phyloP scores from a whole-genome alignment of 306 rosid genomes.

The Dryas drummondii region DNA sequence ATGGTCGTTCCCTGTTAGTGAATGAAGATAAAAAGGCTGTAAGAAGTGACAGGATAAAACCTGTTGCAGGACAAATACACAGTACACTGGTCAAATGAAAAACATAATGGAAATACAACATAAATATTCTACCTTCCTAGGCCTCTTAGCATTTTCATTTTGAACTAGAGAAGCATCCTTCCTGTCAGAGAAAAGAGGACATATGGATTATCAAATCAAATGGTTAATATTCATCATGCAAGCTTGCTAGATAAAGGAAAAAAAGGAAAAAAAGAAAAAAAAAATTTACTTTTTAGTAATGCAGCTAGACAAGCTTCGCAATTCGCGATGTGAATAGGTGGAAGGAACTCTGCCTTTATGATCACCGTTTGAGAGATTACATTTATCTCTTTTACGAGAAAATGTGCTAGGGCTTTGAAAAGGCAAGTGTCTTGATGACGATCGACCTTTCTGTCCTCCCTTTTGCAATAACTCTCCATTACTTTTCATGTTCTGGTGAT shows the following conservation, averaged over 20 bases:
- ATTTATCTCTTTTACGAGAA: slow-evolving; percentile 21
- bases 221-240: slow-evolving; percentile 22
- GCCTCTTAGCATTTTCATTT: slow-evolving; percentile 36
- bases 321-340: slow-evolving; percentile 14
- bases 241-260: neutral
- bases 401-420: slow-evolving; percentile 33
- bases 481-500: slow-evolving; percentile 32
- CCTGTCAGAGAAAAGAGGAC: slow-evolving; percentile 32
- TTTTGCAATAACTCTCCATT: slow-evolving; percentile 31
- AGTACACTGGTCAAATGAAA: neutral
- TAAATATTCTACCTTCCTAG: slow-evolving; percentile 49
- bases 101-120: slow-evolving; percentile 7
- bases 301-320: slow-evolving; percentile 33
- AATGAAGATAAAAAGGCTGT: slow-evolving; percentile 2
- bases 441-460: slow-evolving; percentile 37
- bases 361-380: slow-evolving; percentile 30
- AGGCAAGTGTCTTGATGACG: slow-evolving; percentile 40
- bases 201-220: slow-evolving; percentile 10
- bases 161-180: slow-evolving; percentile 40
- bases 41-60: neutral
- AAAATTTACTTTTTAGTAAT: slow-evolving; percentile 35
- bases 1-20: slow-evolving; percentile 54
- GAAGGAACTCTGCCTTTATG: slow-evolving; percentile 38
- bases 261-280: neutral
- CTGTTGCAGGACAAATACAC: neutral